Evolutionary conservation across 2,329 filamentous ascomycete genomes (phyloP), one percentile per base, ranked within the genome.

Genomic region (Apiospora aurea): DNA sequence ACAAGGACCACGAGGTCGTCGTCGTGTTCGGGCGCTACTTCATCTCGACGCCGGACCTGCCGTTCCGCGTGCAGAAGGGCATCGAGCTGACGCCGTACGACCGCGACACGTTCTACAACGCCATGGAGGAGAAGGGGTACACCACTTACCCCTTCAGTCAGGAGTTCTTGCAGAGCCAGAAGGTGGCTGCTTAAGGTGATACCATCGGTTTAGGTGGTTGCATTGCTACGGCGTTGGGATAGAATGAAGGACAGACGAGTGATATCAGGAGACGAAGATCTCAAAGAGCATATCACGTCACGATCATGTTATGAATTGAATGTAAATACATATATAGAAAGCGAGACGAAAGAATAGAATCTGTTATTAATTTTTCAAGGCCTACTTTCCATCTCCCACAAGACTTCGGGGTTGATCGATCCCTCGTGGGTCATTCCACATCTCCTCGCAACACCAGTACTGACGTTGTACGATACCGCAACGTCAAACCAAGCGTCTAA

Each of bases 11-110:
- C 29, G 82, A 86, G 64, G 76, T 87, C n/a, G 78, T 78, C 26
- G 80, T 86, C 21, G 84, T 83, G 1, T 87, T 87, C 76, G 86
- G 86, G 13, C 77, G 86, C 24, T 82, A 82, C 71, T 88, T 86
- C 71, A 86, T 87, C 74, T 80, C 81, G 26, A 88, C 81, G 11
- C 86, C 86, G 2, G 86, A 88, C 76, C 76, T 88, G 61, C 81
- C 83, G 2, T 86, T 81, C 73, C 80, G 85, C 26, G 70, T 88
- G 46, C 71, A 81, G 74, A 77, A 84, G 71, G 83, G 83, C 0
- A 80, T 87, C 21, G 77, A 80, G 38, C 77, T 88, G 47, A 82
- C 78, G 34, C 75, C 78, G 34, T 88, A 87, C 74, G 78, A 88
- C 75, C 79, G 85, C 8, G 77, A 80, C 43, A 85, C 82, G 0